Evolutionary conservation across 169 alveolate genomes (phyloP), one percentile per base, ranked within the genome.

Genomic region (Plasmodium coatneyi): DNA sequence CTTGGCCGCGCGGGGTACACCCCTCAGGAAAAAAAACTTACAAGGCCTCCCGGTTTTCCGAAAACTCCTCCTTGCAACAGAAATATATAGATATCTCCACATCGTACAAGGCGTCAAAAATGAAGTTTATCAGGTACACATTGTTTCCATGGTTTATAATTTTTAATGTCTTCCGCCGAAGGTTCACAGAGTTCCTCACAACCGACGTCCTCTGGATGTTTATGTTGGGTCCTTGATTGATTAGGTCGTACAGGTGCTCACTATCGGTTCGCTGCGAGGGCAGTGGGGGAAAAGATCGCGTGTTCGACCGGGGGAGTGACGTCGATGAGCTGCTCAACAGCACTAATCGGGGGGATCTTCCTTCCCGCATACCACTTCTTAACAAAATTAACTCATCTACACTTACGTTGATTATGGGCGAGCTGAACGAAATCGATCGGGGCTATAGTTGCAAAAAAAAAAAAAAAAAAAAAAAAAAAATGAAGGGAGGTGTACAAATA

Each of bases 161-260:
- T 76, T 41, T 46, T 43, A 86, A 76, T 52, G 93, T 76, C 19
- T 78, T 86, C 54, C 87, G 78, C 2, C 93, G 84, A 22, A 86
- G 80, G 46, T 86, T 86, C 28, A 86, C 70, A 16, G 80, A 49
- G 60, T 86, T 86, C 80, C 93, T 43, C 39, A 86, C 93, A n/a
- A 72, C 93, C 16, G 93, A 86, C 6, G 87, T 86, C 49, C 49
- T 86, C 32, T 86, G 93, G 32, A 86, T 78, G 56, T 86, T 86
- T 49, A 86, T 86, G 46, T 86, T 86, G 28, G 93, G 93, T 86
- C 87, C 93, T 54, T 86, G 93, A n/a, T 80, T n/a, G 49, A 78
- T 76, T 78, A 86, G 7, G 10, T 86, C 82, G 43, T 52, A 78
- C 28, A 86, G n/a, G 39, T 56, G 36, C 6, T 74, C 80, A 78